These are phyloP conservation scores for Erodium maritimum DNA, from an alignment of 345 rosid genomes.

Conservation along the genomic window DNA sequence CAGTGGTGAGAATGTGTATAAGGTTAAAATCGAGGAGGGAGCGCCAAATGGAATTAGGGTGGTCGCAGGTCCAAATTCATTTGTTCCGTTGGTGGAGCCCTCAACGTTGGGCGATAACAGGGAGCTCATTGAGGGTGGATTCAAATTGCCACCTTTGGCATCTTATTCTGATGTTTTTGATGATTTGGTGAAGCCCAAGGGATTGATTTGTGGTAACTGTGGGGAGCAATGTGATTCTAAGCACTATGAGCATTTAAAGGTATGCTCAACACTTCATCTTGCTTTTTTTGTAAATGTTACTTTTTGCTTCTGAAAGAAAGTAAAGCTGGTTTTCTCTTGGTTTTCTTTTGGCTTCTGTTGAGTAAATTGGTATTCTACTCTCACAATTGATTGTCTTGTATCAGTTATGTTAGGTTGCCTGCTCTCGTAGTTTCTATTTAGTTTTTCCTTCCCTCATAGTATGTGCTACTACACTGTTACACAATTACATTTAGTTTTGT, in stretches of 20 bases:
- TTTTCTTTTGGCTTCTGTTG: not conserved
- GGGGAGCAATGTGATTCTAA: slow-evolving; percentile 36
- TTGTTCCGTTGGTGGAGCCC: slow-evolving; percentile 42
- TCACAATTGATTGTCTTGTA: too few relatives aligned
- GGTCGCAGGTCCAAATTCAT: slow-evolving; percentile 54
- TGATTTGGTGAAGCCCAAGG: slow-evolving; percentile 23
- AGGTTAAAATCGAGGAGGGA: slow-evolving; percentile 49
- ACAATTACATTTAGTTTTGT: not conserved
- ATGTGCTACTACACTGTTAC: too few relatives aligned
- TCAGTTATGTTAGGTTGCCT: too few relatives aligned
- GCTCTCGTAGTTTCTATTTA: too few relatives aligned
- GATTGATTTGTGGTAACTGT: slow-evolving; percentile 40
- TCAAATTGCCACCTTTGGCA: slow-evolving; percentile 49
- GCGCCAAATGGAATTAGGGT: slow-evolving; percentile 66
- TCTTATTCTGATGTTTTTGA: slow-evolving; percentile 68
- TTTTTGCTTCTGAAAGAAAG: not conserved
- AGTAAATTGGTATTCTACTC: not conserved
- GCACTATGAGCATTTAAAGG: slow-evolving; percentile 48
- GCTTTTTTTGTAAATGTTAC: not conserved
- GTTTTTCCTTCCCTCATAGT: too few relatives aligned
- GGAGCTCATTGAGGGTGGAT: slow-evolving; percentile 18
- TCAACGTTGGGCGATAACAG: slow-evolving; percentile 10
- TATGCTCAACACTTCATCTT: slow-evolving; percentile 4
- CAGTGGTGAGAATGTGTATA: slow-evolving; percentile 19
- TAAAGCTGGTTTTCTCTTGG: not conserved